Base-by-base conservation (phyloP, 306 rosid species). In the Luffa acutangula region DNA sequence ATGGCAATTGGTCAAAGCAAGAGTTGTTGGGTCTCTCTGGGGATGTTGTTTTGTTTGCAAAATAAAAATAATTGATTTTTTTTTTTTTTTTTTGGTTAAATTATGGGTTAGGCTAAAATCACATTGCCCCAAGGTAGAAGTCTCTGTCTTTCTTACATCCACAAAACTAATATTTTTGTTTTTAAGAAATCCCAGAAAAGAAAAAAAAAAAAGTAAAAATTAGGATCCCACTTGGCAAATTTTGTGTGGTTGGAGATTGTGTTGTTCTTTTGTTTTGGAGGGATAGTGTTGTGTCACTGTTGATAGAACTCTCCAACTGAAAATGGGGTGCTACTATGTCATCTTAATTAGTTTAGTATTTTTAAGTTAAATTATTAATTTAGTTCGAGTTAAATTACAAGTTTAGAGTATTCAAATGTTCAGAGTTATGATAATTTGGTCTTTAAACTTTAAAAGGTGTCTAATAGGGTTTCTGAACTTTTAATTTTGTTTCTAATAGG, bases 1-100 rank as follows among this genome's bases (percentile, higher is more conserved):
- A 66, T 66, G 74, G 74, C 25, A 37, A 66, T 66, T 66, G 74
- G 74, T 66, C 74, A 66, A 66, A 66, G 7, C 7, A 39, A 66
- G 21, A 66, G 51, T 66, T 39, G 74, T 66, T 66, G 73, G 21
- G 39, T 39, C 73, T 39, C 48, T 65, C 31, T 39, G 5, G 4
- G 7, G 34, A n/a, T 20, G 33, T 20, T 13, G 14, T 56, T 31
- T 60, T 10, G 12, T 20, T 58, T n/a, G 56, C n/a, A 52, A 52
- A 52, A 52, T 52, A 52, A 52, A 52, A 52, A 52, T 52, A 52
- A 52, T 54, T 54, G 21, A 5, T 2, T 14, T 14, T 37, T 14
- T 65, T 5, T 57, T 2, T 15, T 0, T 34, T 25, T 25, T 60
- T 10, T 17, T 51, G 51, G n/a, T n/a, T n/a, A 18, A 66, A 39